phyloP scores from a whole-genome alignment of 352 stramenopile species.

The Pythium rhizo-oryzae region DNA sequence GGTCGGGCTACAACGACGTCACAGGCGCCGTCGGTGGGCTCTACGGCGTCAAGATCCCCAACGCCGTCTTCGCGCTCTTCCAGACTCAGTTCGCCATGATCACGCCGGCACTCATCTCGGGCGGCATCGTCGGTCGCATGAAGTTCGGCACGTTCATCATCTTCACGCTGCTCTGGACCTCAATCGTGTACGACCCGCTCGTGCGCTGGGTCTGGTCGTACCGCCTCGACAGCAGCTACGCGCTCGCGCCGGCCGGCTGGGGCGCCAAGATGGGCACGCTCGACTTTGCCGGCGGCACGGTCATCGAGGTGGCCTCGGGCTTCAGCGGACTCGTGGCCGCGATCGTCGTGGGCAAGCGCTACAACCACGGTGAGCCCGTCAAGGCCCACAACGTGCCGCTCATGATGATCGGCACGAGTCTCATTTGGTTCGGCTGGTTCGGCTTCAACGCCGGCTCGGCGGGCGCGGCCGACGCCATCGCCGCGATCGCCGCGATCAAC shows the following conservation, averaged over 20 bases:
- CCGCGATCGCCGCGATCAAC: slow-evolving; percentile 71
- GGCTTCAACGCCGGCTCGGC: slow-evolving; percentile 80
- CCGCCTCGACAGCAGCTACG: slow-evolving; percentile 59
- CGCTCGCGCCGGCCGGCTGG: slow-evolving; percentile 52
- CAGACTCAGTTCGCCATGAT: slow-evolving; percentile 87
- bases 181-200: slow-evolving; percentile 84
- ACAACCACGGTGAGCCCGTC: slow-evolving; percentile 70
- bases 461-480: slow-evolving; percentile 59
- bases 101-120: slow-evolving; percentile 69
- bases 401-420: slow-evolving; percentile 77
- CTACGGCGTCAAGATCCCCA: slow-evolving; percentile 66
- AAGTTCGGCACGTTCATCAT: slow-evolving; percentile 74
- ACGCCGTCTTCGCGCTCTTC: slow-evolving; percentile 77
- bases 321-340: slow-evolving; percentile 75
- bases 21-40: slow-evolving; percentile 42
- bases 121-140: slow-evolving; percentile 83
- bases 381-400: slow-evolving; percentile 86
- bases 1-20: slow-evolving; percentile 60
- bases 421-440: slow-evolving; percentile 88
- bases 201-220: slow-evolving; percentile 84
- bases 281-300: slow-evolving; percentile 84
- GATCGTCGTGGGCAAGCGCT: slow-evolving; percentile 69
- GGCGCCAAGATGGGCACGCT: slow-evolving; percentile 70
- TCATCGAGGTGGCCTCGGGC: slow-evolving; percentile 85
- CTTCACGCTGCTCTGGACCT: slow-evolving; percentile 82